phyloP scores from a whole-genome alignment of 345 rosid genomes.

The Hibiscus mutabilis region DNA sequence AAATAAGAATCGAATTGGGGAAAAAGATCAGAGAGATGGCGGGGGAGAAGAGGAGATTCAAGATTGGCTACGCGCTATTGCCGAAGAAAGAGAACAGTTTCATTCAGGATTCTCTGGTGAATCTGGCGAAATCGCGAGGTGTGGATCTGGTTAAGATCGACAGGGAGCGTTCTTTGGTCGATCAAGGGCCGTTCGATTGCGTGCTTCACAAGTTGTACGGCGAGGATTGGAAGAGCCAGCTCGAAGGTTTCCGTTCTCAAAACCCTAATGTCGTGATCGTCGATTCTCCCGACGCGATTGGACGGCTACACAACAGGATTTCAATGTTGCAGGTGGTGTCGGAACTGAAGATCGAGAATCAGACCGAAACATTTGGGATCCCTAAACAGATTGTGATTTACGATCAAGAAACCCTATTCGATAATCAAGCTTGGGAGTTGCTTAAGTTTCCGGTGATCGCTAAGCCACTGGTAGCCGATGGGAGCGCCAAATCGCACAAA shows the following conservation, averaged over 20 bases:
- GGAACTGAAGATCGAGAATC: slow-evolving; percentile 30
- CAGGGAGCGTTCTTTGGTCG: slow-evolving; percentile 22
- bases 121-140: slow-evolving; percentile 29
- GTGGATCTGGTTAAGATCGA: slow-evolving; percentile 48
- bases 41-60: slow-evolving; percentile 22
- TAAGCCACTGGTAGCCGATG: slow-evolving; percentile 57
- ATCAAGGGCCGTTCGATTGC: slow-evolving; percentile 59
- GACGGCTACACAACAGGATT: slow-evolving; percentile 44
- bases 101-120: slow-evolving; percentile 35
- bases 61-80: slow-evolving; percentile 50
- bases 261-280: slow-evolving; percentile 35
- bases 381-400: slow-evolving; percentile 59
- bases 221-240: slow-evolving; percentile 41
- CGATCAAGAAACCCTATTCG: slow-evolving; percentile 38
- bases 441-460: slow-evolving; percentile 56
- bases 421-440: slow-evolving; percentile 27
- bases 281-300: slow-evolving; percentile 45
- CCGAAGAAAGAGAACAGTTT: slow-evolving; percentile 45
- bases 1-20: not conserved
- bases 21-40: slow-evolving; percentile 23
- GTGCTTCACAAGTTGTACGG: slow-evolving; percentile 50
- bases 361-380: slow-evolving; percentile 34
- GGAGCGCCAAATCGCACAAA: slow-evolving; percentile 50
- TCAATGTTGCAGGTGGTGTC: slow-evolving; percentile 56
- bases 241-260: slow-evolving; percentile 22